Evolutionary conservation across 495 filamentous ascomycete species (phyloP), one percentile per base, ranked within the genome.

Genomic region (Neurospora discreta): DNA sequence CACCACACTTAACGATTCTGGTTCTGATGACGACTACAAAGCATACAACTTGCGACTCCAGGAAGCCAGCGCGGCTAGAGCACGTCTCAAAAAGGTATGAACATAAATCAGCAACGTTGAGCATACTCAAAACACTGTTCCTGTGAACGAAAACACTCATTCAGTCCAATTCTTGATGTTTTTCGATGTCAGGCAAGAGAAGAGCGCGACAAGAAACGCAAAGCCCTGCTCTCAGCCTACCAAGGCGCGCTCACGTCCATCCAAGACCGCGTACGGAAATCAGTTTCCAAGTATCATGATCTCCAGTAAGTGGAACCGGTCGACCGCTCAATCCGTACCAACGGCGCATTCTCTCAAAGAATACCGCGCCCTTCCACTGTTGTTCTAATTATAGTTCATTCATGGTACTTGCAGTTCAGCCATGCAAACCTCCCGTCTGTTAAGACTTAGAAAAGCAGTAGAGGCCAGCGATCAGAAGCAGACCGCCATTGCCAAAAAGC

Each of bases 151-250:
- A 36, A 36, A 36, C 4, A 36, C 2, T 36, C 33, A 6, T 36
- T 36, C 6, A 36, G 33, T 36, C 6, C 33, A 36, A 3, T 36
- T 36, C 33, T 36, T 36, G n/a, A 26, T 67, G 3, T 43, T 23
- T 15, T 15, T 40, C n/a, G 11, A 68, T 7, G n/a, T 2, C 20
- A 77, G 76, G 76, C 76, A 39, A 68, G 72, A 72, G 71, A 78
- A 69, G 38, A 68, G 38, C 77, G 77, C n/a, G 73, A 78, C 68
- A 71, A 71, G 33, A 74, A 75, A 26, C 77, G 77, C 52, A 42
- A 72, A 13, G 74, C 71, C 33, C 68, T 78, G 13, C 42, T 69
- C 11, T n/a, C 71, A 13, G 77, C 73, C 9, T 73, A 75, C 70
- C 67, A 41, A 0, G 8, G 39, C 36, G 46, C 73, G 36, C 70